Percentiles rank a stretch among this genome's conserved stretches.
phyloP scores from a whole-genome alignment of 2,329 filamentous ascomycete species.

The Claviceps purpurea region DNA sequence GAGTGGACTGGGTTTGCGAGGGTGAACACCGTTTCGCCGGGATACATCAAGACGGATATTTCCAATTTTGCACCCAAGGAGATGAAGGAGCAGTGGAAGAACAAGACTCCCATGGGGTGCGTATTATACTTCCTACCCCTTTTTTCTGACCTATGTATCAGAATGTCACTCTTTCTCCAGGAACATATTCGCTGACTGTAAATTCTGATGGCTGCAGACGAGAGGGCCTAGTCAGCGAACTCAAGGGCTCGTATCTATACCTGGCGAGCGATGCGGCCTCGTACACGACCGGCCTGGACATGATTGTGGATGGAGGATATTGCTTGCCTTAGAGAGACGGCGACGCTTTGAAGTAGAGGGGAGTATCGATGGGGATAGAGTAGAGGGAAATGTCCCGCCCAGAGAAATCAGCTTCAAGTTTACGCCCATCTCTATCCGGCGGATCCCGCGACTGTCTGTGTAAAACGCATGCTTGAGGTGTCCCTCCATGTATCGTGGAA shows the following conservation, averaged over 20 bases:
- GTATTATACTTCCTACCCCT: constrained; percentile 10
- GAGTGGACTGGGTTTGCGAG: constrained; percentile 68
- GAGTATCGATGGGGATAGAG: background rate
- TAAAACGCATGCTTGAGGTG: background rate
- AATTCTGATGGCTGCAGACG: constrained; percentile 27
- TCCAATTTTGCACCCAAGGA: constrained; percentile 50
- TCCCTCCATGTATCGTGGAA: no score
- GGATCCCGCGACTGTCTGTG: background rate
- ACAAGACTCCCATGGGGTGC: constrained; percentile 66
- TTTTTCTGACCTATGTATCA: background rate
- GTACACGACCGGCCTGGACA: constrained; percentile 64
- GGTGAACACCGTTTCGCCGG: constrained; percentile 59
- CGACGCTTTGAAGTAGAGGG: no score
- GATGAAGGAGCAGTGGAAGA: constrained; percentile 59
- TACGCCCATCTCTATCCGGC: no score
- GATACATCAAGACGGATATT: constrained; percentile 65
- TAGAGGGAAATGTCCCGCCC: background rate
- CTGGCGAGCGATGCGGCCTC: constrained; percentile 70
- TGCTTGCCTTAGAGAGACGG: constrained; percentile 28
- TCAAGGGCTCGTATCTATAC: constrained; percentile 75
- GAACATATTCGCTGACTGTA: background rate
- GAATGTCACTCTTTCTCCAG: background rate
- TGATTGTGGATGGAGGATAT: constrained; percentile 68
- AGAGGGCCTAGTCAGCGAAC: constrained; percentile 58
- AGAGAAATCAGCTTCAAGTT: no score